phyloP scores from a whole-genome alignment of 2,329 filamentous ascomycete species.

The Colletotrichum sp. region DNA sequence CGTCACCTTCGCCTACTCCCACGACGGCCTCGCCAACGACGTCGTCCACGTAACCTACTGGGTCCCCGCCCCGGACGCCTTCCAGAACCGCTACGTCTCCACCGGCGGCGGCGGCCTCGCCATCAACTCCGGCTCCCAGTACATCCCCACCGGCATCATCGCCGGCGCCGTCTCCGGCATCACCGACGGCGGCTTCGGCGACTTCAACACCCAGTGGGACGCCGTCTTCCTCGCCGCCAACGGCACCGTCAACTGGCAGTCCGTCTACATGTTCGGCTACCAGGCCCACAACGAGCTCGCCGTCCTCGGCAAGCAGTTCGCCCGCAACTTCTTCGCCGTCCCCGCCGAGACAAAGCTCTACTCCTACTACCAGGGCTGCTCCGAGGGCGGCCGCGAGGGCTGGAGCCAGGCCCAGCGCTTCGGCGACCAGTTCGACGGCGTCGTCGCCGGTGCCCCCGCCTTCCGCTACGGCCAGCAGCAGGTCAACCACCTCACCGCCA shows the following conservation, averaged over 20 bases:
- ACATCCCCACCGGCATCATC: conserved; percentile 43
- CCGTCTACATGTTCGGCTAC: conserved; percentile 11
- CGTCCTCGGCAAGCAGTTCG: conserved; percentile 49
- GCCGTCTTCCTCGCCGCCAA: conserved; percentile 40
- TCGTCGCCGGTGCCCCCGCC: conserved; percentile 50
- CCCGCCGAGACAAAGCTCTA: conserved; percentile 37
- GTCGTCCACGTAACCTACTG: conserved; percentile 42
- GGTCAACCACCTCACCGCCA: conserved; percentile 44
- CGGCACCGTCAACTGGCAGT: conserved; percentile 11
- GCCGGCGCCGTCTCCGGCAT: conserved; percentile 53
- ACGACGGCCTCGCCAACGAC: conserved; percentile 39
- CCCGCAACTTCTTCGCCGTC: conserved; percentile 50
- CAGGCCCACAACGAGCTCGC: conserved; percentile 6
- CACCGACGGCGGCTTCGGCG: conserved; percentile 56
- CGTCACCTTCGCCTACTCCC: conserved; percentile 49
- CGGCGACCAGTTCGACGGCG: conserved; percentile 52
- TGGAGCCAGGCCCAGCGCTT: conserved; percentile 57
- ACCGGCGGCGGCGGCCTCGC: conserved; percentile 51
- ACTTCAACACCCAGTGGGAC: conserved; percentile 45
- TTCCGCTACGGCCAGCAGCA: conserved; percentile 50
- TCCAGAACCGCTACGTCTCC: conserved; percentile 50
- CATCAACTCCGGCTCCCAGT: conserved; percentile 39
- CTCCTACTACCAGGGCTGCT: conserved; percentile 60
- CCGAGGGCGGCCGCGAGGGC: conserved; percentile 55
- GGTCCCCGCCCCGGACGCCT: conserved; percentile 45